Base-by-base conservation (phyloP, 495 filamentous ascomycete genomes). In the Patellaria atrata region DNA sequence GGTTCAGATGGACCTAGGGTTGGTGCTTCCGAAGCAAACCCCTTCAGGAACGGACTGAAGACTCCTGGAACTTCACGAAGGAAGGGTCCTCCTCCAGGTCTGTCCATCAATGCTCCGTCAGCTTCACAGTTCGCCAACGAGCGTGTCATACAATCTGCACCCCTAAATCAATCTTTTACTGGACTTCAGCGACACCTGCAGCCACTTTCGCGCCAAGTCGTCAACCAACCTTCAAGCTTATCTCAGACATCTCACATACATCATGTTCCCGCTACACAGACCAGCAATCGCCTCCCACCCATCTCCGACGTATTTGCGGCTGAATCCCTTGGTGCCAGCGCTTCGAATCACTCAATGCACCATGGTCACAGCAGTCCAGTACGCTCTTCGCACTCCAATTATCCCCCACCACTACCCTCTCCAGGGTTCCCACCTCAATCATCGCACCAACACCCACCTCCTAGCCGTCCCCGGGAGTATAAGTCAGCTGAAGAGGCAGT, bases 31-130 rank as follows among this genome's bases (percentile, higher is more conserved):
- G 65, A 69, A 29, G 59, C 32, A 33, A 64, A 50, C 40, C 54
- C 60, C 15, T 70, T 76, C 48, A 64, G 49, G 27, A 43, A 45
- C 15, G 37, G 26, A 19, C 38, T 63, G 65, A 86, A 79, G 53
- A 76, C 75, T 14, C 75, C 77, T 20, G 68, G 44, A 48, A 61
- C 73, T 49, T 62, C 73, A 58, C 44, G 53, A 28, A 67, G 85
- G 70, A 69, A 86, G 69, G 61, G 73, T 46, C 78, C 84, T 23
- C 87, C 89, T 25, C 82, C 83, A 11, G 87, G 87, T 31, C 61
- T 97, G 32, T 89, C 85, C 34, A 97, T 97, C 41, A 79, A 87
- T n/a, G 83, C 89, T 11, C 89, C 89, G 0, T 83, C 86, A n/a
- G 84, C 91, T 43, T 73, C 86, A 36, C 82, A 91, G 29, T 97